Conservation (phyloP, 805 yeast genomes). For the Starmerella ratchasimensis region DNA sequence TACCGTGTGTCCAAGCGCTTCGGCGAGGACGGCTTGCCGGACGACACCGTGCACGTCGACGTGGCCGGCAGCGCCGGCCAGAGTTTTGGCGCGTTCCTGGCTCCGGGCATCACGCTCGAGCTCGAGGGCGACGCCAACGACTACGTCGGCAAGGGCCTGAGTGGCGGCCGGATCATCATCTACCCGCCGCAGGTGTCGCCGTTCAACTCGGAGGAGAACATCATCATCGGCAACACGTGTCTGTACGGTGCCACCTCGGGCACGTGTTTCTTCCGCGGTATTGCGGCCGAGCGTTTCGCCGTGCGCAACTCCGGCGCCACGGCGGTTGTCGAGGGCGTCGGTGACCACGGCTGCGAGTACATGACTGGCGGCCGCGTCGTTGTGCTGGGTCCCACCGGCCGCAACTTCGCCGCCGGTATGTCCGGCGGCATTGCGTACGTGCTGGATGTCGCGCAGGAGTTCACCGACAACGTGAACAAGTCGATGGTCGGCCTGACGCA, state of each 20-base stretch:
- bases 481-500: slow-evolving; percentile 70
- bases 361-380: slow-evolving; percentile 99
- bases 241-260: slow-evolving; percentile 97
- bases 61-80: slow-evolving; percentile 93
- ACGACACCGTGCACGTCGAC: slow-evolving; percentile 89
- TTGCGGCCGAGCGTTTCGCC: slow-evolving; percentile 96
- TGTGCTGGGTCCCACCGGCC: slow-evolving; percentile 79
- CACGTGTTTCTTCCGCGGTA: slow-evolving; percentile 83
- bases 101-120: slow-evolving; percentile 89
- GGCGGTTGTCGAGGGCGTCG: slow-evolving; percentile 92
- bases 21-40: slow-evolving; percentile 89
- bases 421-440: slow-evolving; percentile 99
- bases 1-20: slow-evolving; percentile 85
- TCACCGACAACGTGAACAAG: slow-evolving; percentile 59
- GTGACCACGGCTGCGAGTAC: slow-evolving; percentile 98
- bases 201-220: slow-evolving; percentile 91
- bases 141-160: slow-evolving; percentile 92
- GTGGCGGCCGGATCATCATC: slow-evolving; percentile 87
- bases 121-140: slow-evolving; percentile 96
- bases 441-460: slow-evolving; percentile 87
- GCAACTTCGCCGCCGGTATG: slow-evolving; percentile 95
- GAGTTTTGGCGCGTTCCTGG: slow-evolving; percentile 94
- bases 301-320: slow-evolving; percentile 98
- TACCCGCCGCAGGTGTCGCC: slow-evolving; percentile 76
- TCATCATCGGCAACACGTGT: slow-evolving; percentile 93